Conservation (phyloP, 768 basidiomycete genomes). For the Boletus sp. region DNA sequence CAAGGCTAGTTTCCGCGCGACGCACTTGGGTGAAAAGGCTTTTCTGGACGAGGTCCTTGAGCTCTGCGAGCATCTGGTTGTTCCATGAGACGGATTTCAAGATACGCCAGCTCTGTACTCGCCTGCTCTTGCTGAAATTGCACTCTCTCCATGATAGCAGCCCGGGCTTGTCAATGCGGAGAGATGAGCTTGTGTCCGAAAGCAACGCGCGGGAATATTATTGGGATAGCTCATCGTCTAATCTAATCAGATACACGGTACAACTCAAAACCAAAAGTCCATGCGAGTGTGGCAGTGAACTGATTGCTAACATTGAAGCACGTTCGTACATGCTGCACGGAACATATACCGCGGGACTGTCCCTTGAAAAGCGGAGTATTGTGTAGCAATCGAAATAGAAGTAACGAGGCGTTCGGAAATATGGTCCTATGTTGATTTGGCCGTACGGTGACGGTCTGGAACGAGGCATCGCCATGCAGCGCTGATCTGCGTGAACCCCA, state of each 20-base stretch:
- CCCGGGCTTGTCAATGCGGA: too few species aligned
- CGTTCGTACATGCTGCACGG: neutral
- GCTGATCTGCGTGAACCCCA: constrained; percentile 6
- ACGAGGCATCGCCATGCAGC: constrained; percentile 2
- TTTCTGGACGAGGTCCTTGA: constrained; percentile 87
- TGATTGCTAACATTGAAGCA: neutral
- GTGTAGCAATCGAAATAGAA: too few species aligned
- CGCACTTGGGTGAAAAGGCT: constrained; percentile 78
- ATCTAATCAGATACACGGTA: constrained; percentile 17
- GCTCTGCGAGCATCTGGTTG: constrained; percentile 87
- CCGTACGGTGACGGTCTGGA: neutral
- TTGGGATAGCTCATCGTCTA: constrained; percentile 1
- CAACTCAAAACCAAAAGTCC: too few species aligned
- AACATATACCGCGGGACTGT: neutral
- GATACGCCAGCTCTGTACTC: constrained; percentile 7
- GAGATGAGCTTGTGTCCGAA: too few species aligned
- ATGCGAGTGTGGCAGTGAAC: too few species aligned
- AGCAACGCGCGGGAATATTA: constrained; percentile 7
- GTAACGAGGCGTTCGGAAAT: too few species aligned
- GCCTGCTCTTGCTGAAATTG: constrained; percentile 93
- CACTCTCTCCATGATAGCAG: constrained; percentile 80
- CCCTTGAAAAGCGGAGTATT: neutral
- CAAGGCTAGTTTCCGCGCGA: neutral
- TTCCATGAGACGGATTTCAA: constrained; percentile 2
- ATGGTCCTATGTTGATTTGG: too few species aligned